These are phyloP conservation scores for Pseudopyricularia cyperi DNA, from an alignment of 2,329 filamentous ascomycete genomes.

Conservation along the genomic window DNA sequence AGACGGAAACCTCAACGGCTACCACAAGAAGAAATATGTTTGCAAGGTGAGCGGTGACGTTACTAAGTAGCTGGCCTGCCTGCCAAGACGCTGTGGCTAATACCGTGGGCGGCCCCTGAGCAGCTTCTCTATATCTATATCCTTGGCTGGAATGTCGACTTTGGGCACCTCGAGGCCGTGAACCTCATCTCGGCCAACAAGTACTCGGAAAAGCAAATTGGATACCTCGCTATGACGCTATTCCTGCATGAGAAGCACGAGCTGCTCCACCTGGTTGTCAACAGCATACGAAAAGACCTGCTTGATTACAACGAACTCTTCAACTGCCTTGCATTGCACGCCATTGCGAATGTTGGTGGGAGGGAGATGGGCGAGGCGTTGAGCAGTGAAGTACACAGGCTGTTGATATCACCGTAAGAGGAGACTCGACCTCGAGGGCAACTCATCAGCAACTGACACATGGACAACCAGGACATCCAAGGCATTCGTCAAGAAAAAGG, in stretches of 20 bases:
- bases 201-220: slow-evolving; percentile 99
- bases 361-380: slow-evolving; percentile 95
- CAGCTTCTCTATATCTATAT: slow-evolving; percentile 96
- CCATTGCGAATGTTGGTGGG: slow-evolving; percentile 93
- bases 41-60: slow-evolving; percentile 58
- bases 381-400: slow-evolving; percentile 78
- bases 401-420: slow-evolving; percentile 85
- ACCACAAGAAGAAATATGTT: slow-evolving; percentile 99
- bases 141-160: slow-evolving; percentile 96
- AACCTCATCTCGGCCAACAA: slow-evolving; percentile 94
- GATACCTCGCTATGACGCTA: slow-evolving; percentile 91
- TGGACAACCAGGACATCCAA: slow-evolving; percentile 50
- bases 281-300: slow-evolving; percentile 94
- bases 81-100: background rate
- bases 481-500: slow-evolving; percentile 98
- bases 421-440: background rate
- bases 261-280: slow-evolving; percentile 87
- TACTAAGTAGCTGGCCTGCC: background rate
- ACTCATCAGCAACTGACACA: slow-evolving; percentile 6
- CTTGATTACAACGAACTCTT: slow-evolving; percentile 93
- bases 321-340: slow-evolving; percentile 92
- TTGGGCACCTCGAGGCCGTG: slow-evolving; percentile 94
- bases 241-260: slow-evolving; percentile 97
- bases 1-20: slow-evolving; percentile 84
- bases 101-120: slow-evolving; percentile 7